Conservation (phyloP, 805 yeast genomes). For the Metschnikowia continentalis region DNA sequence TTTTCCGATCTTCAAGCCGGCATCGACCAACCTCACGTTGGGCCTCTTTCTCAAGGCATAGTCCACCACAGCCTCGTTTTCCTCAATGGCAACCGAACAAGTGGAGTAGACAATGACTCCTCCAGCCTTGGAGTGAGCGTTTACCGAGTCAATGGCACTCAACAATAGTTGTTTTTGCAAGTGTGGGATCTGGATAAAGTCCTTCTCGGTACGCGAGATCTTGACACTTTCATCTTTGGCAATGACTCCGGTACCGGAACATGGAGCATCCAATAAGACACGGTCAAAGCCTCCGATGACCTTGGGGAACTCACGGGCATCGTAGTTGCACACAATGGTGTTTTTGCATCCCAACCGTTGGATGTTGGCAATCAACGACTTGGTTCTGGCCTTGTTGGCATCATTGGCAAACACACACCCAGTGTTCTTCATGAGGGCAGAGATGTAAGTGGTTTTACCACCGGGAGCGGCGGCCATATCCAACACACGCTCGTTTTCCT, state of each 20-base stretch:
- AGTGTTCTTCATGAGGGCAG: constrained; percentile 96
- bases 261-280: constrained; percentile 93
- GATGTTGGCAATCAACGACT: constrained; percentile 92
- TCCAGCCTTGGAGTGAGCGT: constrained; percentile 86
- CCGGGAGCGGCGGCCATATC: constrained; percentile 99
- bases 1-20: constrained; percentile 90
- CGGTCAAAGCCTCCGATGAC: constrained; percentile 98
- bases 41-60: constrained; percentile 95
- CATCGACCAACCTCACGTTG: constrained; percentile 88
- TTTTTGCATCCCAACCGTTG: constrained; percentile 96
- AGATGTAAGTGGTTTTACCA: constrained; percentile 92
- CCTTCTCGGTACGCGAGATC: constrained; percentile 90
- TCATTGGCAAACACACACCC: constrained; percentile 98
- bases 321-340: constrained; percentile 94
- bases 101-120: constrained; percentile 96
- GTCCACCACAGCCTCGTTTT: constrained; percentile 97
- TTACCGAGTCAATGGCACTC: constrained; percentile 96
- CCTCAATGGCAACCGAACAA: constrained; percentile 97
- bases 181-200: constrained; percentile 94
- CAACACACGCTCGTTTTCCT: constrained; percentile 88
- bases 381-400: constrained; percentile 93
- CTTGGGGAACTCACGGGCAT: constrained; percentile 96
- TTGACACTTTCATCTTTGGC: constrained; percentile 96
- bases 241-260: constrained; percentile 99
- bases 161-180: constrained; percentile 89